phyloP scores from a whole-genome alignment of 176 grass and related monocot species.

The Oryza glumipatula region DNA sequence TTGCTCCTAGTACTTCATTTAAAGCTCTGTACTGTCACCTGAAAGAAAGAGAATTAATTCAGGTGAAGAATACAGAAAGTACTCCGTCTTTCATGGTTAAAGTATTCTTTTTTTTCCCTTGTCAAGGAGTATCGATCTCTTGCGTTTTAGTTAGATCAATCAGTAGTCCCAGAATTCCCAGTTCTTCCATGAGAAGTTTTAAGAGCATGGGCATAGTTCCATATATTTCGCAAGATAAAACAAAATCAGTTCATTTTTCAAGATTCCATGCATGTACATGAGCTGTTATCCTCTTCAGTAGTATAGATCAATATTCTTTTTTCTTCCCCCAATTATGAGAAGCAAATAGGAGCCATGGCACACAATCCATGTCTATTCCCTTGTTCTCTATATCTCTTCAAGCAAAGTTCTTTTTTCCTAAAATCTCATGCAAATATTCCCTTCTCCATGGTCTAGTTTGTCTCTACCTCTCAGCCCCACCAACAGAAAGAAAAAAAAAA shows the following conservation, averaged over 20 bases:
- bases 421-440: constrained; percentile 64
- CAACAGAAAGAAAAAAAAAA: constrained; percentile 29
- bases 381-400: constrained; percentile 57
- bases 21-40: constrained; percentile 53
- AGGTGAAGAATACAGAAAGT: constrained; percentile 46
- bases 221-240: constrained; percentile 37
- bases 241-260: constrained; percentile 11
- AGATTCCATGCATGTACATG: constrained; percentile 65
- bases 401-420: constrained; percentile 38
- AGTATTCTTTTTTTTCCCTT: constrained; percentile 13
- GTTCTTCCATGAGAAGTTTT: neutral
- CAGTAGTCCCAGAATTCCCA: constrained; percentile 8
- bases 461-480: constrained; percentile 40
- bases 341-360: constrained; percentile 50
- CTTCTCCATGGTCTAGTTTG: constrained; percentile 43
- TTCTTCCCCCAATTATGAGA: constrained; percentile 47
- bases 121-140: neutral
- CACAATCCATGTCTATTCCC: constrained; percentile 60
- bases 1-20: constrained; percentile 58
- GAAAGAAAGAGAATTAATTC: constrained; percentile 48
- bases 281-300: constrained; percentile 52
- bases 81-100: constrained; percentile 32
- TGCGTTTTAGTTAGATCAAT: constrained; percentile 22
- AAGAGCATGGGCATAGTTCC: neutral
- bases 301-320: constrained; percentile 35